phyloP scores from a whole-genome alignment of 495 filamentous ascomycete genomes.

The Penicillium ucsense region DNA sequence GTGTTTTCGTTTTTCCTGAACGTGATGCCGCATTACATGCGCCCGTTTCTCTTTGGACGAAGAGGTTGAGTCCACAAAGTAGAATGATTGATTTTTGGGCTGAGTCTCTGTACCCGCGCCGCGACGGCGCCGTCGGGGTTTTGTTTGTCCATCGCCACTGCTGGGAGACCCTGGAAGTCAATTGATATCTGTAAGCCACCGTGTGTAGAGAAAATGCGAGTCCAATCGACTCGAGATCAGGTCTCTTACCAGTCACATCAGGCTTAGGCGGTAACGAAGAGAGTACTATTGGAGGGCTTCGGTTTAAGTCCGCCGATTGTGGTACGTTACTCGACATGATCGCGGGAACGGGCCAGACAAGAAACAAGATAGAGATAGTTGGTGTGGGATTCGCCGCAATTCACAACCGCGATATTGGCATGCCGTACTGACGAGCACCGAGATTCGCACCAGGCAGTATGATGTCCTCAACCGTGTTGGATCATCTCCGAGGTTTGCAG shows the following conservation, averaged over 20 bases:
- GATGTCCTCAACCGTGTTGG: constrained; percentile 8
- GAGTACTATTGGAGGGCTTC: not conserved
- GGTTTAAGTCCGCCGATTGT: constrained; percentile 4
- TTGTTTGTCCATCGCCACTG: constrained; percentile 12
- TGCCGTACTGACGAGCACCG: constrained; percentile 15
- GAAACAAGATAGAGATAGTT: not conserved
- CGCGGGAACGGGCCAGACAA: not conserved
- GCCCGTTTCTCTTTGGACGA: constrained; percentile 38
- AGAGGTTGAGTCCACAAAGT: constrained; percentile 36
- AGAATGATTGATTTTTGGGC: constrained; percentile 29
- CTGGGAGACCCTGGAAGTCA: constrained; percentile 10
- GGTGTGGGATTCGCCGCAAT: constrained; percentile 6
- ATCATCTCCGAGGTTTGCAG: constrained; percentile 17
- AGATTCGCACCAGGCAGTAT: constrained; percentile 15
- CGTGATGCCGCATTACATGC: constrained; percentile 43
- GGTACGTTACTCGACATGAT: constrained; percentile 23
- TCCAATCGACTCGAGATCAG: not conserved
- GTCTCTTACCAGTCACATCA: constrained; percentile 12
- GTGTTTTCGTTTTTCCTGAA: constrained; percentile 35
- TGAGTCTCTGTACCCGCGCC: constrained; percentile 9
- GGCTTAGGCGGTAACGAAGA: not conserved
- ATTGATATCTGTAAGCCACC: not conserved
- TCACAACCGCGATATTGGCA: constrained; percentile 15
- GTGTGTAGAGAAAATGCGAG: not conserved
- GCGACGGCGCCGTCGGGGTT: constrained; percentile 19